Percentiles rank a stretch among this genome's conserved stretches.
phyloP scores from a whole-genome alignment of 169 alveolate species.

The Theileria parva region DNA sequence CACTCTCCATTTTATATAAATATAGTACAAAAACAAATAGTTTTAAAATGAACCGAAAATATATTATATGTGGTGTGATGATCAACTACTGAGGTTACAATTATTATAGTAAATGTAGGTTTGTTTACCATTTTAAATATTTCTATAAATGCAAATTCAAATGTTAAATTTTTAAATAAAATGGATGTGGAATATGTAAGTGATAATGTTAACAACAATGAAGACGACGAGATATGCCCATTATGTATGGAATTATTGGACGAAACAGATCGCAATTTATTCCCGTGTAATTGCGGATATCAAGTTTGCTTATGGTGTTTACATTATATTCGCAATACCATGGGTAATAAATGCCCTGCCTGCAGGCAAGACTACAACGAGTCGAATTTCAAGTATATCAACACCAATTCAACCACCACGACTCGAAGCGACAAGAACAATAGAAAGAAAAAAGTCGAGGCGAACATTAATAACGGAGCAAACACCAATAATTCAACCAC shows the following conservation, averaged over 20 bases:
- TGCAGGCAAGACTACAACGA: conserved; percentile 87
- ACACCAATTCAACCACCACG: conserved; percentile 20
- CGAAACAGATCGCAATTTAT: conserved; percentile 86
- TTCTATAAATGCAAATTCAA: not conserved
- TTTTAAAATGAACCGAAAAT: not conserved
- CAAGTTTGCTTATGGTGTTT: conserved; percentile 90
- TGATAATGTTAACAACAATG: conserved; percentile 34
- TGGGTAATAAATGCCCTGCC: conserved; percentile 90
- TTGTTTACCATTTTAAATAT: not conserved
- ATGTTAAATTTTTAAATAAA: not conserved
- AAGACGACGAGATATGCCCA: conserved; percentile 82
- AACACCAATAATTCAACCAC: not conserved
- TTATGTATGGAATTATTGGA: conserved; percentile 88
- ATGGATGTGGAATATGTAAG: not conserved
- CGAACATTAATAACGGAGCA: not conserved
- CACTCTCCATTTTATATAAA: not conserved
- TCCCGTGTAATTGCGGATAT: conserved; percentile 89
- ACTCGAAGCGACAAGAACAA: conserved; percentile 26
- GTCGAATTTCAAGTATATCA: conserved; percentile 71
- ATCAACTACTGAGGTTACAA: not conserved
- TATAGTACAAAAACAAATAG: not conserved
- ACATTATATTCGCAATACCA: conserved; percentile 83
- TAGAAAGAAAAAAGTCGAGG: conserved; percentile 46
- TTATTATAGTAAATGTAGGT: not conserved
- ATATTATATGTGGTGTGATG: conserved; percentile 1